Base-by-base conservation (phyloP, 257 asterid species). In the Salvia splendens region DNA sequence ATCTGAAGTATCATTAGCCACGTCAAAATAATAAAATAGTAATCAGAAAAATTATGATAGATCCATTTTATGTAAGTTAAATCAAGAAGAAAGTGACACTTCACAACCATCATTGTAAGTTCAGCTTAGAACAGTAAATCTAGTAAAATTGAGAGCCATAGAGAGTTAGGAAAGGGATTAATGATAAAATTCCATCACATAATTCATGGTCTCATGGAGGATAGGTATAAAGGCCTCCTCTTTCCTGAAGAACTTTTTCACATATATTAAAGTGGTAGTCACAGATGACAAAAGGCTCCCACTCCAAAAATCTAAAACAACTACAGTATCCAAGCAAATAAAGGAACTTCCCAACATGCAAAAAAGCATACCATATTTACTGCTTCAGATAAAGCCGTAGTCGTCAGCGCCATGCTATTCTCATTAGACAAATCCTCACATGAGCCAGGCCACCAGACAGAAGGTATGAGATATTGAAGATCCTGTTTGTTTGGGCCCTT, bases 391-490 rank as follows among this genome's bases (percentile, higher is more conserved):
- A 92, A 79, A 77, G 98, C 97, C 36, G 88, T 77, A 36, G 98
- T 87, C 7, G 98, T 89, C 79, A 89, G 82, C 42, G 78, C 58
- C 98, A 92, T 87, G 89, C 96, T 81, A 72, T 82, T 86, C 81
- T 87, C 97, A 50, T 81, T 79, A 59, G 89, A 82, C 49, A 80
- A 67, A 61, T 92, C 96, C 76, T 89, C 98, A 74, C 78, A 80
- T 61, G 97, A 86, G 64, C 95, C 97, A 73, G 96, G 91, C 96
- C 97, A 92, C 95, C 95, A 92, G 12, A 92, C 95, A 30, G 91
- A 86, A 80, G 98, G 97, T 79, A 92, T 86, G 80, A 92, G 68
- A 75, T 85, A 82, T 64, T 85, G 97, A 60, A 92, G 96, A 77
- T 92, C 98, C 63, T 86, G 93, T 73, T 87, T 89, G 77, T 85